Evolutionary conservation across 352 stramenopile genomes (phyloP), one percentile per base, ranked within the genome.

Genomic region (Globisporangium orthogonon): DNA sequence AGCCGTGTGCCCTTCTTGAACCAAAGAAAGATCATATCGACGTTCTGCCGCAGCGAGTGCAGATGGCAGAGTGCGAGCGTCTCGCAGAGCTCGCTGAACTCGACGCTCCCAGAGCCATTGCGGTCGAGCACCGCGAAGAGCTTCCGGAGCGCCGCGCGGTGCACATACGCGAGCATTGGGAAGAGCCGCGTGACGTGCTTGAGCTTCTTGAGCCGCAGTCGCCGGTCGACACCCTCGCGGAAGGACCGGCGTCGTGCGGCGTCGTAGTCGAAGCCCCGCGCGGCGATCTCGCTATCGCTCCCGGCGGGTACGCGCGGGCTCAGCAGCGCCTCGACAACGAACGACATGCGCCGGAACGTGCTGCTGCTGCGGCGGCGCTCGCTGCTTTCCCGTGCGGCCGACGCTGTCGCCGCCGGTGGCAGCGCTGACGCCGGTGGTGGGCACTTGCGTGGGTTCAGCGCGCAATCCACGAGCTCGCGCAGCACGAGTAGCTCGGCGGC

Each of bases 31-130:
- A 75, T 62, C 18, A 89, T 52, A n/a, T 71, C 66, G 5, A 80
- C 67, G 60, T 82, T 76, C 37, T 73, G 61, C 28, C 51, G 53
- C 41, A 70, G 57, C 10, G 62, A 57, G 23, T 58, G 61, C 28
- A 54, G 54, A 17, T 65, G 69, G 43, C 80, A 78, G 7, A 53
- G 63, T 30, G 70, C 72, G 45, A 91, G 61, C 59, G 69, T 67
- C 60, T 84, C 76, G 50, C 82, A 89, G 37, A 91, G 62, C 62
- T 88, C 73, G 10, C 70, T 70, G 44, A 89, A 91, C 64, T 79
- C 73, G 47, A 89, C 62, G 48, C 66, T 65, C 1, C 74, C 64
- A 10, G 71, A 77, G 4, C 49, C 30, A 41, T 85, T 70, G 0
- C 60, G 49, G 56, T 87, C 77, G 52, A 89, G 84, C 0, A 84